These are phyloP conservation scores for Scutellaria baicalensis DNA, from an alignment of 257 asterid species.

Conservation along the genomic window DNA sequence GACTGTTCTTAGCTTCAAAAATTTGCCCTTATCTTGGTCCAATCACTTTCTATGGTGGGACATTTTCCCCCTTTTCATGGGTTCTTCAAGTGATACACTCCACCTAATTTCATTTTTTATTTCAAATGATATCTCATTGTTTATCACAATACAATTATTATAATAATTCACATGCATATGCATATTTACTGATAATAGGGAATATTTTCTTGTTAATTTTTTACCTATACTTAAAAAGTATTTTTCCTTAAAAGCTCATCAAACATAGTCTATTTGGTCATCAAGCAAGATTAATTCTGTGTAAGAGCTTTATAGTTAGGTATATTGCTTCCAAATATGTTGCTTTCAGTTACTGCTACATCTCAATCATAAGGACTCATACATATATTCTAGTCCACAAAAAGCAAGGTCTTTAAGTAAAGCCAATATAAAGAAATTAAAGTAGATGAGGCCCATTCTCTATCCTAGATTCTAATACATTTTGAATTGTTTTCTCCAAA, in stretches of 20 bases:
- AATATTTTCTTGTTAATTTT: no score
- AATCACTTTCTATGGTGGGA: slow-evolving; percentile 24
- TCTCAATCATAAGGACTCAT: slow-evolving; percentile 12
- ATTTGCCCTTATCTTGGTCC: not conserved
- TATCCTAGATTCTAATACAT: not conserved
- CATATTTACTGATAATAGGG: no score
- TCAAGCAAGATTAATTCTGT: slow-evolving; percentile 17
- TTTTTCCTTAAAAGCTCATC: slow-evolving; percentile 25
- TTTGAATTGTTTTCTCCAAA: slow-evolving; percentile 4
- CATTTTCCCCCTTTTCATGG: not conserved
- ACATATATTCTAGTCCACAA: slow-evolving; percentile 13
- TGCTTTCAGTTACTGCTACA: slow-evolving; percentile 14
- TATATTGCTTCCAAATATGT: slow-evolving; percentile 15
- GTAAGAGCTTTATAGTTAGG: not conserved
- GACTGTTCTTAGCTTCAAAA: not conserved
- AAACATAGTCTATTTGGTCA: slow-evolving; percentile 37
- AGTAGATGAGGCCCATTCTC: slow-evolving; percentile 19
- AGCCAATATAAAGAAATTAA: slow-evolving; percentile 21
- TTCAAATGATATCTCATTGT: no score
- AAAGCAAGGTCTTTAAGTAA: slow-evolving; percentile 13
- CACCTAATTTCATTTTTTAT: slow-evolving; percentile 13
- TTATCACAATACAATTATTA: no score
- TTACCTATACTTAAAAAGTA: not conserved
- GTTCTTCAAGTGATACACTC: slow-evolving; percentile 15
- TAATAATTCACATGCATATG: no score